These are phyloP conservation scores for Rhododendron kiyosumense DNA, from an alignment of 148 eudicot genomes.

Conservation along the genomic window DNA sequence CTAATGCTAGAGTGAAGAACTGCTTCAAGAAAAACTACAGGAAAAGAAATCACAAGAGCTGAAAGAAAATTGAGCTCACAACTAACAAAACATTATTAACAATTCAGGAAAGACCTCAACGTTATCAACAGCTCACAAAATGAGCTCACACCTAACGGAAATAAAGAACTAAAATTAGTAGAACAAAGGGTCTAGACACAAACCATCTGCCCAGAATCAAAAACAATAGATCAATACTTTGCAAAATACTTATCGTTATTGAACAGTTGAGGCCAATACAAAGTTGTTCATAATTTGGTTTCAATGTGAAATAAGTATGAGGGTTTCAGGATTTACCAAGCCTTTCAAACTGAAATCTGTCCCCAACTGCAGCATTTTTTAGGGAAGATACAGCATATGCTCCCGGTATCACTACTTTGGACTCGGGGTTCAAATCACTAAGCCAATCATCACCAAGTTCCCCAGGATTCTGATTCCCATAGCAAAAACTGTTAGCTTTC, in stretches of 20 bases:
- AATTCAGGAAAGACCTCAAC: not conserved
- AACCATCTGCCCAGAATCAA: not conserved
- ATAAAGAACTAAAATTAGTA: not conserved
- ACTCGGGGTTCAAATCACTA: constrained; percentile 67
- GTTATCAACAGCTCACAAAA: too few relatives aligned
- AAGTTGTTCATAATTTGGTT: not conserved
- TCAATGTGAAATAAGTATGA: not conserved
- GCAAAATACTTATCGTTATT: not conserved
- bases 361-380: constrained; percentile 52
- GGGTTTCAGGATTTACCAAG: constrained; percentile 46
- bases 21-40: not conserved
- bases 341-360: constrained; percentile 85
- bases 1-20: not conserved
- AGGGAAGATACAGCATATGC: constrained; percentile 73
- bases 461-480: constrained; percentile 61
- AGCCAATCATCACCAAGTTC: constrained; percentile 85
- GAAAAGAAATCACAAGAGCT: not conserved
- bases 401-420: constrained; percentile 59
- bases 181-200: not conserved
- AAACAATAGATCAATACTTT: not conserved
- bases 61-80: not conserved
- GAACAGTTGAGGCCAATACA: not conserved
- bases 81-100: not conserved
- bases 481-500: constrained; percentile 8
- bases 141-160: too few relatives aligned